Percentiles rank a stretch among this genome's conserved stretches.
Conservation (phyloP, 2,329 filamentous ascomycete species). For the Ilyonectria robusta region DNA sequence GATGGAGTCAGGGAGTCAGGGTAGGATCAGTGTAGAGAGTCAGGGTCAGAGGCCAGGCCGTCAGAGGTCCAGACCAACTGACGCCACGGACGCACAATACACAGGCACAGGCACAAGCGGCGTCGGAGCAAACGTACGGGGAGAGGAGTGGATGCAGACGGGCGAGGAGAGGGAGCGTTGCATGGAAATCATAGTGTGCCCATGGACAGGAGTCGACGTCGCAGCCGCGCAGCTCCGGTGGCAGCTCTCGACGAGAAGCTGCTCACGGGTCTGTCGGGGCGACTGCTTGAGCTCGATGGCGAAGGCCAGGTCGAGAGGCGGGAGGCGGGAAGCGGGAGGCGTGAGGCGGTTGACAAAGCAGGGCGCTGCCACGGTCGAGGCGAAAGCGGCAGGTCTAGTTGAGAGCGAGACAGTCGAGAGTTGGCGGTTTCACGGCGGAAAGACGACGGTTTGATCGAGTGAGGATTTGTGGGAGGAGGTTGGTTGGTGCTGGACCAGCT, state of each 20-base stretch:
- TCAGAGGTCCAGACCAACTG: slow-evolving; percentile 10
- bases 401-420: neutral
- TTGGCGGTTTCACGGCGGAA: slow-evolving; percentile 1
- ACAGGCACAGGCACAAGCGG: slow-evolving; percentile 18
- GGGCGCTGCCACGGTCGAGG: slow-evolving; percentile 11
- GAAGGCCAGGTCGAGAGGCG: slow-evolving; percentile 5
- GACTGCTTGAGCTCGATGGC: slow-evolving; percentile 18
- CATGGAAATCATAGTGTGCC: slow-evolving; percentile 73
- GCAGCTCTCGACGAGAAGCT: slow-evolving; percentile 48
- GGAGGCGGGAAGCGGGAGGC: slow-evolving; percentile 5
- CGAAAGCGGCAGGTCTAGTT: neutral
- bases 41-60: slow-evolving; percentile 13
- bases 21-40: slow-evolving; percentile 30
- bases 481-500: slow-evolving; percentile 27
- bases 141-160: slow-evolving; percentile 69
- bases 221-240: slow-evolving; percentile 54
- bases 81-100: slow-evolving; percentile 8
- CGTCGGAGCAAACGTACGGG: slow-evolving; percentile 66
- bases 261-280: slow-evolving; percentile 41
- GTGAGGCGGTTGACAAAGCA: slow-evolving; percentile 12
- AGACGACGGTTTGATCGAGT: neutral
- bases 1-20: slow-evolving; percentile 13
- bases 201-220: slow-evolving; percentile 54
- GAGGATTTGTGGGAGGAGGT: slow-evolving; percentile 10
- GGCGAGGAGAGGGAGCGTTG: slow-evolving; percentile 75